Conservation (phyloP, 1,139 yeast species). For the Hyphopichia pseudoburtonii region DNA sequence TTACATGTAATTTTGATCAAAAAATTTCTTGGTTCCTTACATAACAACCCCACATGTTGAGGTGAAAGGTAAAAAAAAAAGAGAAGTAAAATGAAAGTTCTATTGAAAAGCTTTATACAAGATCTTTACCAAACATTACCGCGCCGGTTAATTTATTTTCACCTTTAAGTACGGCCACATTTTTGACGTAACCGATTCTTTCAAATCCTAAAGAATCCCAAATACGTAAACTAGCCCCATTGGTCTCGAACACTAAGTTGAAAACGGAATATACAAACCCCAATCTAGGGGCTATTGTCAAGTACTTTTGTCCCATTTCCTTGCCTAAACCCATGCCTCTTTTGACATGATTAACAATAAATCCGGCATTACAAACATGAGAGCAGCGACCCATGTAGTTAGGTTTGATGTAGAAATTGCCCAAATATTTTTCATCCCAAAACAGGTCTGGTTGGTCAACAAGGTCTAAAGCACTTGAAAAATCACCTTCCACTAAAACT, state of each 20-base stretch:
- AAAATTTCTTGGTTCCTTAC: too few relatives aligned
- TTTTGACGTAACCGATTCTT: conserved; percentile 65
- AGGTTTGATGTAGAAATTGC: conserved; percentile 74
- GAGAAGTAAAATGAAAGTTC: too few relatives aligned
- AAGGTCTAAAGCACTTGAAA: conserved; percentile 13
- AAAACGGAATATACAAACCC: conserved; percentile 82
- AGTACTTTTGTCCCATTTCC: conserved; percentile 58
- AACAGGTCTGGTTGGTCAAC: conserved; percentile 11
- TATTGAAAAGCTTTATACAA: conserved; percentile 21
- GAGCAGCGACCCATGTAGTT: conserved; percentile 77
- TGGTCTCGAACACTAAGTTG: conserved; percentile 75
- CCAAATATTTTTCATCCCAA: conserved; percentile 53
- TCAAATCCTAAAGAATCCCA: conserved; percentile 81
- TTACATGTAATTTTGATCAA: too few relatives aligned
- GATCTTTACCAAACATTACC: conserved; percentile 59
- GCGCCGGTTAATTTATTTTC: conserved; percentile 64
- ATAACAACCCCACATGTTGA: too few relatives aligned
- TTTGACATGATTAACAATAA: conserved; percentile 53
- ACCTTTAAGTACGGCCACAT: conserved; percentile 68
- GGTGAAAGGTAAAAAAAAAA: too few relatives aligned
- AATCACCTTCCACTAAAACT: conserved; percentile 42
- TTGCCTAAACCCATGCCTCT: conserved; percentile 67
- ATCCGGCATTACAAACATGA: conserved; percentile 80
- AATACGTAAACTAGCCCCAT: conserved; percentile 62
- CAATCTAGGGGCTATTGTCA: conserved; percentile 64